Percentiles rank a stretch among this genome's conserved stretches.
Evolutionary conservation across 1,284 basidiomycete genomes (phyloP).

Genomic region (Sphagnurus paluster): DNA sequence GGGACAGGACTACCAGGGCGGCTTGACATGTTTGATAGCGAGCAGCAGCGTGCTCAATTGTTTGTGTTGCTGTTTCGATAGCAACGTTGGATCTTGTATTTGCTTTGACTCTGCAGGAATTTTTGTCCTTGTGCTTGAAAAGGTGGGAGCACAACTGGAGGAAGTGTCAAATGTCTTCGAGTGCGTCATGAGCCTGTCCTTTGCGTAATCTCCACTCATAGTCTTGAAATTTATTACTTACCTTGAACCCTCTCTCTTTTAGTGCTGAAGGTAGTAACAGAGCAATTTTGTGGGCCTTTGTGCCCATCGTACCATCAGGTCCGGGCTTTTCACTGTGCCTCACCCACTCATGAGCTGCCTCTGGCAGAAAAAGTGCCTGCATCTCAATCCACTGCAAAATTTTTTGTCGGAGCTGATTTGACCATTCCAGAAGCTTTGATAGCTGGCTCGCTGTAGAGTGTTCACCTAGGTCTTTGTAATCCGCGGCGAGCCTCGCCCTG

Average conservation of each 20-base stretch:
- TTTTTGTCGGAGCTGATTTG: constrained; percentile 13
- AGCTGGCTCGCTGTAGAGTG: constrained; percentile 16
- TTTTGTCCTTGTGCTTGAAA: constrained; percentile 13
- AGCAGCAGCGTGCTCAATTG: neutral
- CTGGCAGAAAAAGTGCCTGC: constrained; percentile 18
- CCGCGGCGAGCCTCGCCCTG: constrained; percentile 2
- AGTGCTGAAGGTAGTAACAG: neutral
- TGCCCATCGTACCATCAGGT: neutral
- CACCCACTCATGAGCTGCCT: neutral
- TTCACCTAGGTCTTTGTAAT: constrained; percentile 3
- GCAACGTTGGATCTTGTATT: constrained; percentile 8
- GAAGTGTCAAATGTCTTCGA: constrained; percentile 17
- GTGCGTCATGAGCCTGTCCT: constrained; percentile 18
- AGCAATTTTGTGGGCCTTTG: constrained; percentile 1
- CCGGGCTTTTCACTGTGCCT: neutral
- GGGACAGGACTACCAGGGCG: neutral
- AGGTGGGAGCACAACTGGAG: constrained; percentile 14
- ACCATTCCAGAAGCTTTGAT: constrained; percentile 11
- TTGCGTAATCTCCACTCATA: constrained; percentile 20
- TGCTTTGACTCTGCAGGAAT: constrained; percentile 12
- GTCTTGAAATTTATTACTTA: neutral
- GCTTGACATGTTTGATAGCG: constrained; percentile 1
- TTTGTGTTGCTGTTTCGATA: constrained; percentile 5
- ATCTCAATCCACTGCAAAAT: constrained; percentile 15
- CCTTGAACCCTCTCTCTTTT: neutral